A percentile compares a stretch with the other conserved stretches of the same genome.
These are phyloP conservation scores for Calycina herbarum DNA, from an alignment of 2,329 filamentous ascomycete genomes.

Conservation along the genomic window DNA sequence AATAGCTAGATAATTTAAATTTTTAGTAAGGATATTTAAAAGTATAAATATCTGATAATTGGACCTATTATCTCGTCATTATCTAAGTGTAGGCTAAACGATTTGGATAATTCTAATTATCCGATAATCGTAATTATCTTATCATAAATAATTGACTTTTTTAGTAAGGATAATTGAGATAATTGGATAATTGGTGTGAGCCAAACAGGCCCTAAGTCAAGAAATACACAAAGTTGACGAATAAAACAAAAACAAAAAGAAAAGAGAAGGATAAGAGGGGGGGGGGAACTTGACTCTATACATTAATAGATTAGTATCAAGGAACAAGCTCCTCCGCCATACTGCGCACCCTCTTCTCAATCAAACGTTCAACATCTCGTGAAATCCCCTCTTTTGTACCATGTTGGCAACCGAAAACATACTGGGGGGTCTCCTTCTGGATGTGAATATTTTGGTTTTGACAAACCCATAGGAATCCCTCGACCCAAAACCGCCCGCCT, in stretches of 20 bases:
- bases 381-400: neutral
- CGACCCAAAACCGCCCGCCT: conserved; percentile 6
- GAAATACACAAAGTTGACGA: neutral
- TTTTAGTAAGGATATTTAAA: no score
- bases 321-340: neutral
- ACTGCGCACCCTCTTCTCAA: neutral
- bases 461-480: neutral
- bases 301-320: neutral
- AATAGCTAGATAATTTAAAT: no score
- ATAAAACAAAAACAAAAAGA: neutral
- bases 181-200: no score
- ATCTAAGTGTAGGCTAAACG: no score
- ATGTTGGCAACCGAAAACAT: neutral
- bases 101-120: no score
- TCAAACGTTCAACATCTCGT: neutral
- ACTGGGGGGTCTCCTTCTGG: neutral
- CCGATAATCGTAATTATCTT: no score
- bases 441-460: neutral
- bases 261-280: neutral
- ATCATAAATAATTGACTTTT: no score
- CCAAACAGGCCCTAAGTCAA: no score
- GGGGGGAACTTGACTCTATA: neutral
- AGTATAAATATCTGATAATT: no score
- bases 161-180: no score
- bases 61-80: no score